Base-by-base conservation (phyloP, 2,329 filamentous ascomycete genomes). In the Diaporthe amygdali region DNA sequence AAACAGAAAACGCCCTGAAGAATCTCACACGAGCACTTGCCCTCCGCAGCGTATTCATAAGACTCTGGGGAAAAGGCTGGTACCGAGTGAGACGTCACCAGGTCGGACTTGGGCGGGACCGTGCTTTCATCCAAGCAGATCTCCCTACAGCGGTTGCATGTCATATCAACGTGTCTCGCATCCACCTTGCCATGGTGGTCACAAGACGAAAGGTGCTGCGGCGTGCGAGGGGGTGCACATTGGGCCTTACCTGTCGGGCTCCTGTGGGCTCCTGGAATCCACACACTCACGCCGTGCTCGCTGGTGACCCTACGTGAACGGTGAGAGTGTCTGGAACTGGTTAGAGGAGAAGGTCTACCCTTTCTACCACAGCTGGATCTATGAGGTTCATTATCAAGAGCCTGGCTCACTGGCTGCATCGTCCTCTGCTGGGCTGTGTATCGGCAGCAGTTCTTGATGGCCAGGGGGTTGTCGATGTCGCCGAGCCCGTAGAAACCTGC, bases 261-360 rank as follows among this genome's bases (percentile, higher is more conserved):
- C 15, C 66, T 49, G 20, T 68, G 66, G 10, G 66, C 66, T 20
- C 66, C 66, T 39, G 41, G 44, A 22, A 49, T 39, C 66, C 66
- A 68, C 17, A 59, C 30, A 7, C 30, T 68, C 30, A 49, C 27
- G 22, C 66, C 66, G 20, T 27, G 25, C 8, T 68, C 52, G 17
- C 32, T n/a, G 9, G 46, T 25, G 25, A 68, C 44, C 30, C 37
- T 68, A 22, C 54, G 30, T 12, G 15, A 22, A 20, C 41, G 66
- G 25, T 17, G 22, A 17, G 17, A 15, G 12, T 39, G 41, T 41
- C 22, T 12, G 15, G 54, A n/a, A 39, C 51, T 20, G 66, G 49
- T 14, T 5, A 59, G n/a, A 15, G 15, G 39, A 8, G 41, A n/a
- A 20, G 52, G 51, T 17, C 39, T 59, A 2, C 2, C 22, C 52